Evolutionary conservation across 768 basidiomycete species (phyloP).

Genomic region (Coprinellus micaceus): DNA sequence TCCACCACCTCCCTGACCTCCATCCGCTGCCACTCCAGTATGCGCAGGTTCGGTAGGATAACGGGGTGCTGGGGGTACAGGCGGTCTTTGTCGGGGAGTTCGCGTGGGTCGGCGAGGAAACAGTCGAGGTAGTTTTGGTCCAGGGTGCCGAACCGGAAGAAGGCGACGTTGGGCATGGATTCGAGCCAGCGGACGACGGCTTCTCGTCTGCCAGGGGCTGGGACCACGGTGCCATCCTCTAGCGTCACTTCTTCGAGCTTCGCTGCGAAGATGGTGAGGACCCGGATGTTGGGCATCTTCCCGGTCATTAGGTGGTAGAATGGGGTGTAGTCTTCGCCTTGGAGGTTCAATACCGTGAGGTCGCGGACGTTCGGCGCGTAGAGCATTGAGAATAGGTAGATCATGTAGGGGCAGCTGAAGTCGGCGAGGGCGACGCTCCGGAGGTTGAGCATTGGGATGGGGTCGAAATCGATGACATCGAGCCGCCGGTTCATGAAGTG

Average conservation of each 20-base stretch:
- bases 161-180: constrained; percentile 54
- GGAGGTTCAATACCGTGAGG: constrained; percentile 54
- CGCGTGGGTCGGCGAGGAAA: constrained; percentile 42
- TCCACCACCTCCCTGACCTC: constrained; percentile 27
- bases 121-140: constrained; percentile 39
- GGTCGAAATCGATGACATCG: constrained; percentile 16
- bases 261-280: constrained; percentile 51
- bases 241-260: constrained; percentile 24
- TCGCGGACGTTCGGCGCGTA: constrained; percentile 55
- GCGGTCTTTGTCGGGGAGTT: background rate
- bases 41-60: constrained; percentile 43
- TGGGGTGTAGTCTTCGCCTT: constrained; percentile 46
- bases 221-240: constrained; percentile 17
- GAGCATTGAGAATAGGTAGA: constrained; percentile 46
- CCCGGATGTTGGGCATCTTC: constrained; percentile 47
- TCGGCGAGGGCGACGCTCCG: constrained; percentile 56
- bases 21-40: constrained; percentile 44
- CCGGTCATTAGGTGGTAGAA: constrained; percentile 45
- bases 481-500: constrained; percentile 16
- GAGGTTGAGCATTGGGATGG: constrained; percentile 48
- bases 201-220: background rate
- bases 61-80: constrained; percentile 5
- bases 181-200: constrained; percentile 48
- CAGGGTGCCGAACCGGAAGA: constrained; percentile 47
- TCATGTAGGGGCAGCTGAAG: constrained; percentile 45